Evolutionary conservation across 2,329 filamentous ascomycete species (phyloP), one percentile per base, ranked within the genome.

Genomic region (Ophiostoma populinum): DNA sequence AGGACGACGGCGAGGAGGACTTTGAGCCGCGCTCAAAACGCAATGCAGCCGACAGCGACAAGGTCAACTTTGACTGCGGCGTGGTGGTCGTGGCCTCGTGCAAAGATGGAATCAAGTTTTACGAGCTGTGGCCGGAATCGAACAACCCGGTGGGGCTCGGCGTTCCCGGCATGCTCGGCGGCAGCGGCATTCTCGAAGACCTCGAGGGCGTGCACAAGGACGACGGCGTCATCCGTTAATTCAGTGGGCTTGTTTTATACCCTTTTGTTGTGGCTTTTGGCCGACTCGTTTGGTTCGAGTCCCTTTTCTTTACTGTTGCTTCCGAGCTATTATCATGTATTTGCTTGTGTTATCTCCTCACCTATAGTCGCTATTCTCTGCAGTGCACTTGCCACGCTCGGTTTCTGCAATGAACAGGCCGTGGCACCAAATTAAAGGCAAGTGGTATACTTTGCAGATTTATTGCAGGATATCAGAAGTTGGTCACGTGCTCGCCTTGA

Each of bases 61-160:
- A 21, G 15, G 73, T n/a, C n/a, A n/a, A 68, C 1, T 59, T 63
- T 5, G 66, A 72, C 43, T 80, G 87, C 46, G 82, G 80, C 0
- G 92, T 85, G 51, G 76, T 98, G 45, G 80, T 94, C 13, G 79
- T 98, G 35, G 87, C 86, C 12, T 80, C 82, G 28, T 93, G 85
- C 49, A 86, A 95, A 55, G 77, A 83, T 51, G 92, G 73, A 46
- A 79, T 95, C 54, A 90, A 90, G 51, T 95, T 95, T 48, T 85
- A 95, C 53, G 86, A 95, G 57, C 74, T 98, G 9, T 95, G 86
- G 90, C 66, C 68, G n/a, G 67, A 70, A 2, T 59, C 65, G 26
- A 63, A 59, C 45, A 75, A 68, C 47, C 57, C 60, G 7, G 67
- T 63, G 15, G 54, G 60, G 16, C 54, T 56, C 8, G 61, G 63